phyloP scores from a whole-genome alignment of 257 asterid species.

The Leptodermis oblonga region DNA sequence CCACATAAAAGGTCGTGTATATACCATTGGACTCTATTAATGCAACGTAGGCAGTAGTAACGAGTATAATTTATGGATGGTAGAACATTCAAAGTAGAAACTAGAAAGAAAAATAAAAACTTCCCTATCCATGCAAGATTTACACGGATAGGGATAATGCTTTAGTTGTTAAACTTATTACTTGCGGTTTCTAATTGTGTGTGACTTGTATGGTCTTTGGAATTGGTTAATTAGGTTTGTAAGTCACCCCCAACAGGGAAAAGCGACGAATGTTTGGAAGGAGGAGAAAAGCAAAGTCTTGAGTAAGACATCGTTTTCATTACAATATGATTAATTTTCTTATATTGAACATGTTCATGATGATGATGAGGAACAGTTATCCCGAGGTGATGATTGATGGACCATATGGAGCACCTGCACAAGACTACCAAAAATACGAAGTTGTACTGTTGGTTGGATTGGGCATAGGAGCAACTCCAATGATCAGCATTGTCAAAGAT shows the following conservation, averaged over 20 bases:
- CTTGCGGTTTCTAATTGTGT: slow-evolving; percentile 2
- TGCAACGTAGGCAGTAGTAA: too few species aligned
- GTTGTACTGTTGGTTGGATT: slow-evolving; percentile 76
- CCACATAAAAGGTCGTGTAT: too few species aligned
- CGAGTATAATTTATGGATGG: too few species aligned
- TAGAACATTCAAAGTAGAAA: too few species aligned
- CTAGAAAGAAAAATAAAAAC: too few species aligned
- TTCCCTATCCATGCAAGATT: too few species aligned
- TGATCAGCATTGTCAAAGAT: slow-evolving; percentile 87
- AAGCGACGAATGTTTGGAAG: slow-evolving; percentile 65
- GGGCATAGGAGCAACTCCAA: slow-evolving; percentile 87
- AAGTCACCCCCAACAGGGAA: slow-evolving; percentile 75
- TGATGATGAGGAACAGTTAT: slow-evolving; percentile 37
- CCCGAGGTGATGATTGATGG: slow-evolving; percentile 78
- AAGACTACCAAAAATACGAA: slow-evolving; percentile 91
- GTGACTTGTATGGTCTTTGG: slow-evolving; percentile 17
- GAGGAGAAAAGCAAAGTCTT: slow-evolving; percentile 43
- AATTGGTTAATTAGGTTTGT: slow-evolving; percentile 54
- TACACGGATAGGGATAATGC: too few species aligned
- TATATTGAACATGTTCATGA: background rate
- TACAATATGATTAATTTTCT: too few species aligned
- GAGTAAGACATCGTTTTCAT: slow-evolving; percentile 40
- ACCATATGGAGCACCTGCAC: slow-evolving; percentile 95
- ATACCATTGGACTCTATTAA: too few species aligned
- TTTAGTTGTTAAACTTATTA: too few species aligned